Base-by-base conservation (phyloP, 169 alveolate genomes). In the Plasmodium gallinaceum region DNA sequence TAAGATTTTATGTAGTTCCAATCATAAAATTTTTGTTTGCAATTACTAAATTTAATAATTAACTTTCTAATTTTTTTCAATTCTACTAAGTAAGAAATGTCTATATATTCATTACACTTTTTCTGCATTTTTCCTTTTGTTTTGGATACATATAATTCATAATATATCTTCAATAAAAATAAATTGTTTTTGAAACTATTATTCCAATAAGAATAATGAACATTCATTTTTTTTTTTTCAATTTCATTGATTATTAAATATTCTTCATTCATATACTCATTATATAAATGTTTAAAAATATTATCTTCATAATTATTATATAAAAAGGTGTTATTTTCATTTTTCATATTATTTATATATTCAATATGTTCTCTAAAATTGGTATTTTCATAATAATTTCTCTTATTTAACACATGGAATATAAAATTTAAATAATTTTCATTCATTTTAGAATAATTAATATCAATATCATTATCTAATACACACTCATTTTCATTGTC, bases 21-120 rank as follows among this genome's bases (percentile, higher is more conserved):
- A 46, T 46, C 57, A 24, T 26, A 66, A 24, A 66, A 32, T 66
- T 46, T 66, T 52, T 66, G 42, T 52, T 66, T 66, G 74, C 58
- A 66, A 52, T 20, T n/a, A 22, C 57, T 66, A 24, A 66, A 66
- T 37, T 66, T 42, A 14, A 66, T 66, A 26, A 66, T 37, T 24
- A 66, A 16, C 57, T 37, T 24, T 32, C 46, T 66, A 42, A 66
- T 14, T 24, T 16, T 24, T 66, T 66, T 66, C 26, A 66, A 22
- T 16, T 12, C 14, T 52, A 66, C 37, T 24, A 66, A 0, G 7
- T 66, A 24, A 10, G 5, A 18, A 7, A 66, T 66, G n/a, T 66
- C 74, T 24, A 66, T 46, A 32, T 22, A 7, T 32, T 8, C n/a
- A 18, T 66, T 2, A 0, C 58, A 14, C 58, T 66, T 16, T 57